phyloP scores from a whole-genome alignment of 106 monocot genomes.

The Apostasia shenzhenica region DNA sequence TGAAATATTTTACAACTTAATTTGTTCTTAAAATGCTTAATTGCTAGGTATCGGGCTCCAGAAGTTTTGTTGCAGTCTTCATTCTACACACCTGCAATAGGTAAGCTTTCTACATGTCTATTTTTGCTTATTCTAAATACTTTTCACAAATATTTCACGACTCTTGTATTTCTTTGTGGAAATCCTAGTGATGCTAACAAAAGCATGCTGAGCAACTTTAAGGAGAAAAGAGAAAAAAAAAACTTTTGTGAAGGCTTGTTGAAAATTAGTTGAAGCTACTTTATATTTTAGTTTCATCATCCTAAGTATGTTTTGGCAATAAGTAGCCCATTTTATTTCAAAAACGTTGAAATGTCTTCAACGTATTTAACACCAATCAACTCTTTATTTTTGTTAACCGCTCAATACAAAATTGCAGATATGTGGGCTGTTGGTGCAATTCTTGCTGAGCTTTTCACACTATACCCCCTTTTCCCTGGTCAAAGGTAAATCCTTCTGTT shows the following conservation, averaged over 20 bases:
- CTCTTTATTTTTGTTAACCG: too few relatives aligned
- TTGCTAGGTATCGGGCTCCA: slow-evolving; percentile 84
- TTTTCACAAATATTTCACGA: neutral
- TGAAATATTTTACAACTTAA: neutral
- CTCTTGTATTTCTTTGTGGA: neutral
- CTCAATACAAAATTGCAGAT: slow-evolving; percentile 31
- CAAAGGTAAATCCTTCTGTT: slow-evolving; percentile 41
- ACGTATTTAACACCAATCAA: too few relatives aligned
- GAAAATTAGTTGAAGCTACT: too few relatives aligned
- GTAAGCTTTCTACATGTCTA: slow-evolving; percentile 23
- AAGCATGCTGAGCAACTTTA: neutral
- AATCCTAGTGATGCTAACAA: neutral
- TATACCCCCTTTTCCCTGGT: slow-evolving; percentile 86
- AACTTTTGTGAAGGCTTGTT: too few relatives aligned
- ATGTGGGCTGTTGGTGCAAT: slow-evolving; percentile 97
- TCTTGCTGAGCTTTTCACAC: slow-evolving; percentile 78
- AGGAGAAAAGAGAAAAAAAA: too few relatives aligned
- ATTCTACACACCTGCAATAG: slow-evolving; percentile 72
- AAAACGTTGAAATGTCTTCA: too few relatives aligned
- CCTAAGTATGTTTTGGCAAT: too few relatives aligned
- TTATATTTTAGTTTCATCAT: too few relatives aligned
- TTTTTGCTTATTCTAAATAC: neutral
- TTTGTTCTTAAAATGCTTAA: neutral
- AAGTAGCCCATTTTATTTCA: too few relatives aligned
- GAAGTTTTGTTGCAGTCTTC: slow-evolving; percentile 76